Conservation (phyloP, 768 basidiomycete species). For the Tylopilus subfusipes region DNA sequence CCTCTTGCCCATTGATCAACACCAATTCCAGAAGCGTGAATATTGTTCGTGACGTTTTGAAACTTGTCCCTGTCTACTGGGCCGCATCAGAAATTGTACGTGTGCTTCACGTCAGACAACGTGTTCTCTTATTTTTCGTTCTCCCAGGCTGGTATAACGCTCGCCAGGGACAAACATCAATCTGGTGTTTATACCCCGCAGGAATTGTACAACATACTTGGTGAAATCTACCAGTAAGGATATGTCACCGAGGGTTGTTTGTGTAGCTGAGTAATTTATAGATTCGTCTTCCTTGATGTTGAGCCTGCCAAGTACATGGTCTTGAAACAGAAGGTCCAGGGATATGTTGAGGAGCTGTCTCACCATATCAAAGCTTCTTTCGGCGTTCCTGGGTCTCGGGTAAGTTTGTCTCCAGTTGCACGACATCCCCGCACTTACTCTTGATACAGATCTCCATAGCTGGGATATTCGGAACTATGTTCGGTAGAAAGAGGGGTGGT, state of each 20-base stretch:
- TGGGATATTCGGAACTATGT: conserved; percentile 47
- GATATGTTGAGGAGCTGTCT: conserved; percentile 51
- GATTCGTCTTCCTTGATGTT: conserved; percentile 73
- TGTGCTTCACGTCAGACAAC: not conserved
- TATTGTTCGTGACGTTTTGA: conserved; percentile 66
- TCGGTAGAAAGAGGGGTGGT: conserved; percentile 41
- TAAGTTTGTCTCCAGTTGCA: conserved; percentile 19
- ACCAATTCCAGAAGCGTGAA: conserved; percentile 54
- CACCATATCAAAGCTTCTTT: conserved; percentile 54
- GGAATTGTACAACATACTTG: conserved; percentile 60
- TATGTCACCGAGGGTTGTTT: not conserved
- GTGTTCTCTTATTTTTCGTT: not conserved
- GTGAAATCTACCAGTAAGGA: conserved; percentile 65
- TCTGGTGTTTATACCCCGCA: conserved; percentile 60
- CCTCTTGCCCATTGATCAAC: conserved; percentile 59
- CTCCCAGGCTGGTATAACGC: conserved; percentile 62
- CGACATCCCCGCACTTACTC: not conserved
- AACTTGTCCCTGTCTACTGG: conserved; percentile 65
- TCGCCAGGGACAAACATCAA: conserved; percentile 56
- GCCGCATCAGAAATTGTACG: conserved; percentile 64
- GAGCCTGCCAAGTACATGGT: conserved; percentile 58
- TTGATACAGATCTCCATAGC: conserved; percentile 28
- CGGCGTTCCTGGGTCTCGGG: conserved; percentile 41
- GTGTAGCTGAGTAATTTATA: conserved; percentile 25
- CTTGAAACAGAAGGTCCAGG: conserved; percentile 47